These are phyloP conservation scores for Escallonia herrerae DNA, from an alignment of 129 eudicot genomes.

Conservation along the genomic window DNA sequence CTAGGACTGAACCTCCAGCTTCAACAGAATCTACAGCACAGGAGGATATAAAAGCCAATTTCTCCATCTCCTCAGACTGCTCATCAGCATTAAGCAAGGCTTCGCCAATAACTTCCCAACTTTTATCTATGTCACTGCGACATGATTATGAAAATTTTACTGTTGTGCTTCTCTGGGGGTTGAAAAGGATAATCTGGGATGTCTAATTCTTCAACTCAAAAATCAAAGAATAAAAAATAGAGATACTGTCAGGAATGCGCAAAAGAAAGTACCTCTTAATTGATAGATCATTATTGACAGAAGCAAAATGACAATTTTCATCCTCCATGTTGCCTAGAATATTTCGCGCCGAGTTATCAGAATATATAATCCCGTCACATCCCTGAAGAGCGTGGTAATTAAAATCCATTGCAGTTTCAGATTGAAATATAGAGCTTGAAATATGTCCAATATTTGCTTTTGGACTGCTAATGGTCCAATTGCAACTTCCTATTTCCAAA, in stretches of 20 bases:
- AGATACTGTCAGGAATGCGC: not conserved
- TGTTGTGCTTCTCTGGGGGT: not conserved
- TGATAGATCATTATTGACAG: constrained; percentile 18
- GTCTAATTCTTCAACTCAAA: no score
- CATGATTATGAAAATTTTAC: constrained; percentile 4
- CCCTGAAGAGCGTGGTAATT: constrained; percentile 51
- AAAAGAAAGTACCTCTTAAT: constrained; percentile 26
- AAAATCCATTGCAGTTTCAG: constrained; percentile 55
- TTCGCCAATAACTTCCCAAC: constrained; percentile 12
- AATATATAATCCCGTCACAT: constrained; percentile 57
- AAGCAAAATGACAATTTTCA: constrained; percentile 19
- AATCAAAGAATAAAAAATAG: not conserved
- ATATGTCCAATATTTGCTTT: constrained; percentile 41
- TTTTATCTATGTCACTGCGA: constrained; percentile 31
- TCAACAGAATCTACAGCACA: constrained; percentile 52
- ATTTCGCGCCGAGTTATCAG: constrained; percentile 44
- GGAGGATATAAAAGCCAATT: constrained; percentile 58
- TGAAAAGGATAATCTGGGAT: not conserved
- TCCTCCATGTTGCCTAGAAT: constrained; percentile 12
- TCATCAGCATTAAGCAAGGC: constrained; percentile 41
- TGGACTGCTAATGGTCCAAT: constrained; percentile 67
- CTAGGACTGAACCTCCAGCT: constrained; percentile 80
- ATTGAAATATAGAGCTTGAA: constrained; percentile 43
- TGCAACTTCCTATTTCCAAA: constrained; percentile 76
- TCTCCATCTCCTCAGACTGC: constrained; percentile 57